Evolutionary conservation across 2,329 filamentous ascomycete species (phyloP).

Genomic region (Phialemonium atrogriseum): DNA sequence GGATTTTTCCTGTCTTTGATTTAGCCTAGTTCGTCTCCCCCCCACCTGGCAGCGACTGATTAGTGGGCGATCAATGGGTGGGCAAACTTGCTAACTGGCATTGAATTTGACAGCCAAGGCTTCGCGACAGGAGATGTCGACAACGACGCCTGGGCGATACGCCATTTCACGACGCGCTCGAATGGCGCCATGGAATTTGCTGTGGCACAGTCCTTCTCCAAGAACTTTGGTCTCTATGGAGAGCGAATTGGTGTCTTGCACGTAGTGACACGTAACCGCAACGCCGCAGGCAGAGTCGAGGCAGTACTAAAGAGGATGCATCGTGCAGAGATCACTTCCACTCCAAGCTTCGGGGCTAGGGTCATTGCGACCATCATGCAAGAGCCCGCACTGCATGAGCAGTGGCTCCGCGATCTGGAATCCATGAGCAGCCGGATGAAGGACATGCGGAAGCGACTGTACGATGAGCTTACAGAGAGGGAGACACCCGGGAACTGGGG

Average conservation of each 20-base stretch:
- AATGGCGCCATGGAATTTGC: conserved; percentile 13
- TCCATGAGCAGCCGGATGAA: conserved; percentile 24
- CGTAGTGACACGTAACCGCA: conserved; percentile 6
- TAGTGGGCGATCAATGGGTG: too few species aligned
- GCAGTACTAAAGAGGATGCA: conserved; percentile 11
- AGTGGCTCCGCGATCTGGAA: conserved; percentile 24
- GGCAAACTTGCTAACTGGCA: neutral
- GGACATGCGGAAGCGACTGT: conserved; percentile 18
- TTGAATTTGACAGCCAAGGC: conserved; percentile 18
- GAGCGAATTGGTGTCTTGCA: conserved; percentile 22
- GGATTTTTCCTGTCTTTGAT: conserved; percentile 27
- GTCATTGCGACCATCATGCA: conserved; percentile 19
- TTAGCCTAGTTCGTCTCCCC: conserved; percentile 20
- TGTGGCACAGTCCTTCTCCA: conserved; percentile 25
- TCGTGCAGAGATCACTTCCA: conserved; percentile 19
- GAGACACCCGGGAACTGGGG: too few species aligned
- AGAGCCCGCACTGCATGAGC: conserved; percentile 11
- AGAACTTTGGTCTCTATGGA: conserved; percentile 29
- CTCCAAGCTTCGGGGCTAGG: conserved; percentile 20
- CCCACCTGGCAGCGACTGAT: too few species aligned
- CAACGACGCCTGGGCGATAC: conserved; percentile 24
- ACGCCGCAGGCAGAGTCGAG: conserved; percentile 3
- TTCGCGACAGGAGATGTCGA: conserved; percentile 25
- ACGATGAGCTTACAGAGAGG: conserved; percentile 13
- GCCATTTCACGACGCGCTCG: conserved; percentile 17